phyloP scores from a whole-genome alignment of 2,329 filamentous ascomycete genomes.

The Fusarium verticillioides region DNA sequence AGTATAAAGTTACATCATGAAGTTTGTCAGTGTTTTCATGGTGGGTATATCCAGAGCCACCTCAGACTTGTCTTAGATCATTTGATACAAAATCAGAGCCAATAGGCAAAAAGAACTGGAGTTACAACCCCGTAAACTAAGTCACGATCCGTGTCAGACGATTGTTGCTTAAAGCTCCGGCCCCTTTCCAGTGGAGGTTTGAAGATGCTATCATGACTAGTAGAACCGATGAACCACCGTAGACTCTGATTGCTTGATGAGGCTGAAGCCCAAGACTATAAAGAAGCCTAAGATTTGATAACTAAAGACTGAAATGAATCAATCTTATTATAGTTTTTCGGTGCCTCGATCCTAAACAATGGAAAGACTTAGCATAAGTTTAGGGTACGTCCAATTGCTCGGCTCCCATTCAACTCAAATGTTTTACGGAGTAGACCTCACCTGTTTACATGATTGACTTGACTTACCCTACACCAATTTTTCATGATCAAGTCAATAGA shows the following conservation, averaged over 20 bases:
- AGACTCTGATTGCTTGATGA: not conserved
- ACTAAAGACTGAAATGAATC: too few species aligned
- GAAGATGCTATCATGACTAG: constrained; percentile 3
- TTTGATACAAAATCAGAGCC: not conserved
- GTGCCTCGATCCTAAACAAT: too few species aligned
- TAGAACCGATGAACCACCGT: not conserved
- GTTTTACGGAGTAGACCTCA: too few species aligned
- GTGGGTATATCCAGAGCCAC: constrained; percentile 1
- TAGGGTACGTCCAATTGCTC: not conserved
- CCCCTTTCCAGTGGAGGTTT: constrained; percentile 11
- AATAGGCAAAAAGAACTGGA: not conserved
- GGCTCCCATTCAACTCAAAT: not conserved
- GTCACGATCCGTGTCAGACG: not conserved
- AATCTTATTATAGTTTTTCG: not conserved
- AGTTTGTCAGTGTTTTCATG: constrained; percentile 24
- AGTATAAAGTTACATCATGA: constrained; percentile 12
- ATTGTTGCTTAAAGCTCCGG: not conserved
- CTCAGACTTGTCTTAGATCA: constrained; percentile 11
- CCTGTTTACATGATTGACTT: not conserved
- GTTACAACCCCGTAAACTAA: not conserved
- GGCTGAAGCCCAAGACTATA: not conserved
- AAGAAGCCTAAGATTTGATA: not conserved
- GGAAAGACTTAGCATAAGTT: too few species aligned
- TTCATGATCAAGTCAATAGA: too few species aligned
- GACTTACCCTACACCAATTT: not conserved